phyloP scores from a whole-genome alignment of 108 stramenopile species.

The Cyclotella kingstonii region DNA sequence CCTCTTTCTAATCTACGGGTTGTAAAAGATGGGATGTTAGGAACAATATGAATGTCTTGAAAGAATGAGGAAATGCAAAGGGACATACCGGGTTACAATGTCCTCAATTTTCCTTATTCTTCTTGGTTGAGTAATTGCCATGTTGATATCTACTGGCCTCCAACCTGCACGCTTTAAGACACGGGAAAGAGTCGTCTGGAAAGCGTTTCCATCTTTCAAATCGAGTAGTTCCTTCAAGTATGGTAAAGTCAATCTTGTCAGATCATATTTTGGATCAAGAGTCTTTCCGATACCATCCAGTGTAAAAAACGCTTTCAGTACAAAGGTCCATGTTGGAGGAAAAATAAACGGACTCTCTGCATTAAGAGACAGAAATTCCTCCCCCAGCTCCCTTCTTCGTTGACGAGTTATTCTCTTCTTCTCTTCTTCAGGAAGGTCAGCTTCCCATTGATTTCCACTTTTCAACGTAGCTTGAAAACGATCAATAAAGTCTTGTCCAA shows the following conservation, averaged over 20 bases:
- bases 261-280: conserved; percentile 90
- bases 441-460: conserved; percentile 70
- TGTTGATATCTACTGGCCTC: conserved; percentile 81
- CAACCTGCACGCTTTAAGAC: conserved; percentile 84
- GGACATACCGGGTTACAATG: conserved; percentile 56
- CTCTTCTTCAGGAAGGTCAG: conserved; percentile 71
- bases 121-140: conserved; percentile 84
- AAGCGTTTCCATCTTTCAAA: conserved; percentile 86
- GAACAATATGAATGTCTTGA: not conserved
- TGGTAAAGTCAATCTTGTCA: conserved; percentile 88
- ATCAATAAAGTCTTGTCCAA: conserved; percentile 94
- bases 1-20: conserved; percentile 76
- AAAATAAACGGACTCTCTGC: conserved; percentile 92
- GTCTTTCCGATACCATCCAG: conserved; percentile 98
- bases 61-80: not conserved
- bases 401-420: conserved; percentile 68
- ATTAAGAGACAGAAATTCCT: conserved; percentile 89
- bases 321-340: conserved; percentile 98
- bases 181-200: conserved; percentile 79
- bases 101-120: conserved; percentile 80
- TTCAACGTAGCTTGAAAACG: conserved; percentile 87
- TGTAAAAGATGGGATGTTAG: not conserved
- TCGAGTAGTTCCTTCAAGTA: conserved; percentile 95
- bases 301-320: conserved; percentile 96
- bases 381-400: conserved; percentile 74